Base-by-base conservation (phyloP, 345 rosid species). In the Laguncularia racemosa region DNA sequence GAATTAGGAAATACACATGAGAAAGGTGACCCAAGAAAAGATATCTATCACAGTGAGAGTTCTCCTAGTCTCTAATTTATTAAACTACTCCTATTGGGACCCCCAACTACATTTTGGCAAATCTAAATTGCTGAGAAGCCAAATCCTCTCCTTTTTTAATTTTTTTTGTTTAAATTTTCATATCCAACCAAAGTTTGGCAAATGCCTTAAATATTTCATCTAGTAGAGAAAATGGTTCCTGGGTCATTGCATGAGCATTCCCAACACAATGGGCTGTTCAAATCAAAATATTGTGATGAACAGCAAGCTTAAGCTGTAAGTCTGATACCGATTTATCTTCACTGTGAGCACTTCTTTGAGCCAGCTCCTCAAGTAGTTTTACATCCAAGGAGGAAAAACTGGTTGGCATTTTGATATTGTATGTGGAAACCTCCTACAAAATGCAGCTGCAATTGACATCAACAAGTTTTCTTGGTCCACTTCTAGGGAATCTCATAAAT, bases 401-500 rank as follows among this genome's bases (percentile, higher is more conserved):
- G 48, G 73, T 65, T 56, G 75, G 75, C 60, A 70, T 72, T 66
- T 73, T 66, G 48, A 67, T 67, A 50, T 62, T 61, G 58, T 55
- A 63, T 18, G 76, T 74, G 63, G 77, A 73, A 67, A 53, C 56
- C 53, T 78, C 68, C 13, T 59, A 67, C 60, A 67, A 69, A 71
- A 57, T 60, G 51, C 69, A 63, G 33, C 52, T n/a, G n/a, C n/a
- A 51, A 65, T 60, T 63, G 33, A 67, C 58, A 59, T 72, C 59
- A 61, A 67, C 59, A 53, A 77, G 67, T 38, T 70, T 64, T 48
- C 60, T 52, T 13, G 56, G 58, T 56, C 64, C 58, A 16, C 76
- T 67, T 69, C 93, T 71, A 46, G 98, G 98, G 71, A 84, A 86
- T 61, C 84, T 84, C 95, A 92, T 81, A 58, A 92, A 83, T 50